Percentiles rank a stretch among this genome's conserved stretches.
Conservation (phyloP, 2,329 filamentous ascomycete species). For the Cladophialophora carrionii region DNA sequence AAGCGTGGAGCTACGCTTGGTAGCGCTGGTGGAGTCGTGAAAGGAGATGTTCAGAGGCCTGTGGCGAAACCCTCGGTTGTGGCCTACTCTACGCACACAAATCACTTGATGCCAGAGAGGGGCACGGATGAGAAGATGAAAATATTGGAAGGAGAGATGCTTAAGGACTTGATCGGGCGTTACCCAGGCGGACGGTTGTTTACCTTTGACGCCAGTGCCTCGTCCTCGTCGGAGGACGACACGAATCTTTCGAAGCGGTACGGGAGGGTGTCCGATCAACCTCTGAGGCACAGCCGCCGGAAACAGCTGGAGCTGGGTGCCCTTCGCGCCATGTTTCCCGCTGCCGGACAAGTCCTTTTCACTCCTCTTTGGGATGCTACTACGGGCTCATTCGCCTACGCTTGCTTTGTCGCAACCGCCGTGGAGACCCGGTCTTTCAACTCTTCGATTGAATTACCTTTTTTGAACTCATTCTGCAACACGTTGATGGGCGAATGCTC, state of each 20-base stretch:
- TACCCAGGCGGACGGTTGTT: slow-evolving; percentile 55
- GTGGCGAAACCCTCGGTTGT: slow-evolving; percentile 11
- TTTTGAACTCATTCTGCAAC: slow-evolving; percentile 47
- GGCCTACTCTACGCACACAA: slow-evolving; percentile 26
- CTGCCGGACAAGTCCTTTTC: slow-evolving; percentile 52
- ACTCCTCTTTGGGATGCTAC: slow-evolving; percentile 57
- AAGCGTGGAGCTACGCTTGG: slow-evolving; percentile 7
- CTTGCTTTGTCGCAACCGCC: slow-evolving; percentile 20
- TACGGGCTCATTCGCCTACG: slow-evolving; percentile 25
- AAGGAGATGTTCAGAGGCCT: neutral
- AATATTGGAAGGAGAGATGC: slow-evolving; percentile 20
- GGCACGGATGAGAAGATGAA: slow-evolving; percentile 12
- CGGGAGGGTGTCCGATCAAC: neutral
- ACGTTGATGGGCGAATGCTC: slow-evolving; percentile 49
- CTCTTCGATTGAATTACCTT: slow-evolving; percentile 46
- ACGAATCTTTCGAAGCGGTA: slow-evolving; percentile 49
- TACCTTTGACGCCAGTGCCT: slow-evolving; percentile 50
- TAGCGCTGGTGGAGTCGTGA: neutral
- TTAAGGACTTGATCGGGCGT: slow-evolving; percentile 45
- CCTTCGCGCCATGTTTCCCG: slow-evolving; percentile 46
- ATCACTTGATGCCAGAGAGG: slow-evolving; percentile 26
- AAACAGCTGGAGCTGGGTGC: slow-evolving; percentile 39
- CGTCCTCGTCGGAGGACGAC: slow-evolving; percentile 53
- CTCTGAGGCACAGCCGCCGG: slow-evolving; percentile 19
- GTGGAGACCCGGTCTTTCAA: slow-evolving; percentile 46